A percentile compares a stretch with the other conserved stretches of the same genome.
Evolutionary conservation across 208 protist species (phyloP).

Genomic region (Crithidia brevicula): DNA sequence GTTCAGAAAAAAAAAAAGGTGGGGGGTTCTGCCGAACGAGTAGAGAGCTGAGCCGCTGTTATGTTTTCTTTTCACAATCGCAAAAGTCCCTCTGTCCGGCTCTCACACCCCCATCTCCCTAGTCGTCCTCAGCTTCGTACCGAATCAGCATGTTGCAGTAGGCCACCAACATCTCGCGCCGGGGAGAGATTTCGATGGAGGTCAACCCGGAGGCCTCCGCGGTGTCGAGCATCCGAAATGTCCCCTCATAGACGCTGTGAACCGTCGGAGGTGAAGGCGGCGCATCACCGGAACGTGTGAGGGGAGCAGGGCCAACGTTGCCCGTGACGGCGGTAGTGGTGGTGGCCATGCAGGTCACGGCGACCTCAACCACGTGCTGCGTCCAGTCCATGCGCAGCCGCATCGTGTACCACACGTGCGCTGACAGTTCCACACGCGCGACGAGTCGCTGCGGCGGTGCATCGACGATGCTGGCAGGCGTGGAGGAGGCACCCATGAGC

Average conservation of each 20-base stretch:
- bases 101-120: background rate
- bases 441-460: background rate
- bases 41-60: too few relatives aligned
- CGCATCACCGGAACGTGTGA: too few relatives aligned
- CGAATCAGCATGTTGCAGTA: slow-evolving; percentile 49
- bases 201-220: slow-evolving; percentile 23
- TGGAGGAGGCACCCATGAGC: background rate
- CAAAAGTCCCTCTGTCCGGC: too few relatives aligned
- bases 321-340: background rate
- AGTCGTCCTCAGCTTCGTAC: slow-evolving; percentile 15
- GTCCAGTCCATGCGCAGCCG: slow-evolving; percentile 14
- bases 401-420: slow-evolving; percentile 23
- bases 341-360: slow-evolving; percentile 5
- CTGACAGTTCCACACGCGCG: background rate
- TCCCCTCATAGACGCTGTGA: background rate
- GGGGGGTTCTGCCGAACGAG: too few relatives aligned
- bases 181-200: slow-evolving; percentile 42
- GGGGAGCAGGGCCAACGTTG: too few relatives aligned
- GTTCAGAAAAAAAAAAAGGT: slow-evolving; percentile 1
- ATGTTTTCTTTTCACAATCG: background rate
- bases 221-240: slow-evolving; percentile 32
- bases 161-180: slow-evolving; percentile 38
- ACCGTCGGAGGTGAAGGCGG: too few relatives aligned
- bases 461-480: background rate
- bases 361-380: slow-evolving; percentile 19